phyloP scores from a whole-genome alignment of 1,284 basidiomycete genomes.

The Rhodotorula glutinis region DNA sequence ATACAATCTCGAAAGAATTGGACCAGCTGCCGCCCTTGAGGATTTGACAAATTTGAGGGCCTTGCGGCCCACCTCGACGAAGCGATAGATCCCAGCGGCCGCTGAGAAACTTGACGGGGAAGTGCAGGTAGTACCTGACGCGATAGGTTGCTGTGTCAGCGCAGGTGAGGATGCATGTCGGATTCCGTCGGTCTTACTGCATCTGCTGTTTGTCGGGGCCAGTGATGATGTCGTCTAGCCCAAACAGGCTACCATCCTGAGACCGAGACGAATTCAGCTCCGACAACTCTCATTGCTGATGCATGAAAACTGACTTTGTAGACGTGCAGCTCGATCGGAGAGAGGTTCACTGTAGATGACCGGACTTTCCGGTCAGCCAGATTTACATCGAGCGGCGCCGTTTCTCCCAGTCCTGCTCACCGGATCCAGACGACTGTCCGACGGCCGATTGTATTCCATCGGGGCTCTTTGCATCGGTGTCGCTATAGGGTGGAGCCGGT shows the following conservation, averaged over 20 bases:
- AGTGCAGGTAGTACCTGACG: slow-evolving; percentile 19
- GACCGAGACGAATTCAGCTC: too few relatives aligned
- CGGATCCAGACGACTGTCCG: too few relatives aligned
- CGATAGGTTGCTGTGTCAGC: neutral
- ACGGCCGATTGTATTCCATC: too few relatives aligned
- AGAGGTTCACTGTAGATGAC: too few relatives aligned
- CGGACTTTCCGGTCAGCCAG: neutral
- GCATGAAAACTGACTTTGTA: slow-evolving; percentile 1
- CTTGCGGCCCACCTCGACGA: neutral
- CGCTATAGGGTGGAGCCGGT: too few relatives aligned
- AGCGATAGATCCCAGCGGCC: slow-evolving; percentile 13
- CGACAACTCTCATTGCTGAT: neutral
- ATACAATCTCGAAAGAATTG: neutral
- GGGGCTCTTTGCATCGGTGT: too few relatives aligned
- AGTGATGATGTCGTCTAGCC: slow-evolving; percentile 20
- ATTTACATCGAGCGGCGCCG: too few relatives aligned
- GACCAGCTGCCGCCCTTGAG: neutral
- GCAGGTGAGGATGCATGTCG: too few relatives aligned
- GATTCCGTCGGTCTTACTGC: neutral
- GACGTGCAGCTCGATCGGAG: slow-evolving; percentile 6
- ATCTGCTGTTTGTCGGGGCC: slow-evolving; percentile 16
- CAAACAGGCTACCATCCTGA: neutral
- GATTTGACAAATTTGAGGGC: slow-evolving; percentile 2
- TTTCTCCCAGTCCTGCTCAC: too few relatives aligned
- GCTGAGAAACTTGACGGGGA: slow-evolving; percentile 8